Percentiles rank a stretch among this genome's conserved stretches.
These are phyloP conservation scores for Diatrype stigma DNA, from an alignment of 2,329 filamentous ascomycete genomes.

Conservation along the genomic window DNA sequence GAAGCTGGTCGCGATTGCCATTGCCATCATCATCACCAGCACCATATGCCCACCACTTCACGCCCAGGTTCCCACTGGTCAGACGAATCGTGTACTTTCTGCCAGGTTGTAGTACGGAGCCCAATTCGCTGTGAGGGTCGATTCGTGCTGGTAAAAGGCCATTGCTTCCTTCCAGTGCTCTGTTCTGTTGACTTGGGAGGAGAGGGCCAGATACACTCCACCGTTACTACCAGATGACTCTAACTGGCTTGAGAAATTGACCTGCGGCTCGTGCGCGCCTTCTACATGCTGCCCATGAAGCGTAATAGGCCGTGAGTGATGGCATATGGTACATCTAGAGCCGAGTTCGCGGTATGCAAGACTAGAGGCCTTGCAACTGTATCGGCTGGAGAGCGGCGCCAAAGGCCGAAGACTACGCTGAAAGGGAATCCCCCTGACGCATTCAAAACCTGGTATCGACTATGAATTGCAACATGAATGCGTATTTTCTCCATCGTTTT, in stretches of 20 bases:
- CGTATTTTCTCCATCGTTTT: too few relatives aligned
- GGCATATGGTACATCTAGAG: slow-evolving; percentile 9
- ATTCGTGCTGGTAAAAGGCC: slow-evolving; percentile 6
- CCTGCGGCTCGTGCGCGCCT: neutral
- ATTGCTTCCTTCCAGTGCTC: slow-evolving; percentile 3
- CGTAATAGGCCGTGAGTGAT: slow-evolving; percentile 5
- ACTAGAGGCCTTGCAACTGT: slow-evolving; percentile 5
- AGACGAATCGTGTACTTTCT: slow-evolving; percentile 7
- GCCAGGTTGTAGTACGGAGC: slow-evolving; percentile 4
- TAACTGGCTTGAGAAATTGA: slow-evolving; percentile 1
- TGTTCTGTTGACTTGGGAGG: slow-evolving; percentile 4
- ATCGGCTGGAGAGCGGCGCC: slow-evolving; percentile 5
- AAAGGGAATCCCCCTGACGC: slow-evolving; percentile 4
- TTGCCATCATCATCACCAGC: too few relatives aligned
- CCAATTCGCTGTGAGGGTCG: slow-evolving; percentile 6
- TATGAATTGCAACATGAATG: slow-evolving; percentile 6
- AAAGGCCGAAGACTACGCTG: slow-evolving; percentile 7
- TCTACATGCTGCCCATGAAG: slow-evolving; percentile 4
- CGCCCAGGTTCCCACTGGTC: slow-evolving; percentile 5
- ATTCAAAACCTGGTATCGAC: slow-evolving; percentile 3
- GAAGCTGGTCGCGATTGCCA: too few relatives aligned
- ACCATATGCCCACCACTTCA: slow-evolving; percentile 9
- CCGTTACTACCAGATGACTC: neutral
- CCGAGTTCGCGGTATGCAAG: slow-evolving; percentile 4
- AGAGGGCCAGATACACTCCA: slow-evolving; percentile 5